Percentiles rank a stretch among this genome's conserved stretches.
Conservation (phyloP, 1,284 basidiomycete species). For the Ceratobasidium theobromae region DNA sequence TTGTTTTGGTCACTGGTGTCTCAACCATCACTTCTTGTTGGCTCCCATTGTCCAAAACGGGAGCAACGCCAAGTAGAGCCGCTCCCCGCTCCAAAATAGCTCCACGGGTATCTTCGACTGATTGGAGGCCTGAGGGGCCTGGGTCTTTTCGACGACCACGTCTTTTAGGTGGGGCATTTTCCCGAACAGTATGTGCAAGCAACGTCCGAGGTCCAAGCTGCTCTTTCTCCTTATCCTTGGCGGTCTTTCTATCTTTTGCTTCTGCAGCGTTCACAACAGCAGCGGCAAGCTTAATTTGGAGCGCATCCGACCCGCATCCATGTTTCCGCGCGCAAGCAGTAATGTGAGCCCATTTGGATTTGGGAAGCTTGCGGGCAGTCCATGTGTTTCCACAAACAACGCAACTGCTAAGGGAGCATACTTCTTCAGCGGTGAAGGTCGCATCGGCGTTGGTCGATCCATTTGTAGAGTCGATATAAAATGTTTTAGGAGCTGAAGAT, state of each 20-base stretch:
- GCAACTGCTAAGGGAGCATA: background rate
- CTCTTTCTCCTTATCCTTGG: slow-evolving; percentile 19
- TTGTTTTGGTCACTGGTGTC: background rate
- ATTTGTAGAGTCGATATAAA: slow-evolving; percentile 5
- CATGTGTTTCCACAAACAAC: slow-evolving; percentile 15
- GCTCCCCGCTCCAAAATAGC: slow-evolving; percentile 17
- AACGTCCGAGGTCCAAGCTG: slow-evolving; percentile 3
- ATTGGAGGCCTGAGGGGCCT: slow-evolving; percentile 3
- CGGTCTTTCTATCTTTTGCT: background rate
- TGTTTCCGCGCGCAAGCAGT: slow-evolving; percentile 16
- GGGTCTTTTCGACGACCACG: background rate
- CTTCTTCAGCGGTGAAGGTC: slow-evolving; percentile 5
- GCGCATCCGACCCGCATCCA: background rate
- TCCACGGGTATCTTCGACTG: slow-evolving; percentile 13
- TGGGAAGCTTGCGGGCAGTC: slow-evolving; percentile 16
- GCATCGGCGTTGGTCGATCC: background rate
- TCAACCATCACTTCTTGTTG: background rate
- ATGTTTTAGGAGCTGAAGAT: background rate
- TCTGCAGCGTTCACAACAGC: slow-evolving; percentile 17
- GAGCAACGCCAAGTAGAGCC: background rate
- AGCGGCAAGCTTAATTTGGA: slow-evolving; percentile 2
- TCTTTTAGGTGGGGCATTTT: slow-evolving; percentile 18
- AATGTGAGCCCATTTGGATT: slow-evolving; percentile 18
- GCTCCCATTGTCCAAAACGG: background rate
- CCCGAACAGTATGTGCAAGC: slow-evolving; percentile 28